Percentiles rank a stretch among this genome's conserved stretches.
Evolutionary conservation across 1,284 basidiomycete genomes (phyloP).

Genomic region (Neonothopanus nambi): DNA sequence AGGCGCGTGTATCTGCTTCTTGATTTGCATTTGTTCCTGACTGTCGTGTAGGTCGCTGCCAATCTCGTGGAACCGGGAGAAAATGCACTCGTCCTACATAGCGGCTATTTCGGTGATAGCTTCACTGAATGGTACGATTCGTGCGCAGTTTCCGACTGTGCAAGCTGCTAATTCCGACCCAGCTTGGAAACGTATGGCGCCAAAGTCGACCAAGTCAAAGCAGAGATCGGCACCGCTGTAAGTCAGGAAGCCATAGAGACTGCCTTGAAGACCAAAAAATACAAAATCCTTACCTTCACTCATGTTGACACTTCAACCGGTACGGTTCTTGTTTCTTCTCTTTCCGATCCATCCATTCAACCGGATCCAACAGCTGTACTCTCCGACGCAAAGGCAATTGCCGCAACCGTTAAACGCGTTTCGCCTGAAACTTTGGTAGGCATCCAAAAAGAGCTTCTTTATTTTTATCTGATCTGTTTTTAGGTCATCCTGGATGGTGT

Average conservation of each 20-base stretch:
- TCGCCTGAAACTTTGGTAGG: constrained; percentile 85
- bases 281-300: constrained; percentile 91
- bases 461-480: neutral
- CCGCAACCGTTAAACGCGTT: constrained; percentile 72
- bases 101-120: constrained; percentile 89
- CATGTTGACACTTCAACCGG: constrained; percentile 95
- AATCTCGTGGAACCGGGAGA: constrained; percentile 86
- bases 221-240: constrained; percentile 81
- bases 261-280: constrained; percentile 82
- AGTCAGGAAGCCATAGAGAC: constrained; percentile 62
- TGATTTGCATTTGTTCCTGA: constrained; percentile 5
- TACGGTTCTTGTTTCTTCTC: constrained; percentile 22
- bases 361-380: constrained; percentile 66
- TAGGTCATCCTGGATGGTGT: constrained; percentile 88
- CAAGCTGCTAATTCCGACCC: neutral
- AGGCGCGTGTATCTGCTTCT: constrained; percentile 41
- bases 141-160: neutral
- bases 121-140: constrained; percentile 74
- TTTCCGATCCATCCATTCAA: constrained; percentile 2
- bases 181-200: constrained; percentile 90
- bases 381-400: constrained; percentile 81
- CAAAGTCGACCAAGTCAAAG: constrained; percentile 84
- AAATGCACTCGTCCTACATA: constrained; percentile 78
- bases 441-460: constrained; percentile 10
- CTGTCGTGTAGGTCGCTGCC: constrained; percentile 58